These are phyloP conservation scores for Iberis amara DNA, from an alignment of 441 rosid species.

Conservation along the genomic window DNA sequence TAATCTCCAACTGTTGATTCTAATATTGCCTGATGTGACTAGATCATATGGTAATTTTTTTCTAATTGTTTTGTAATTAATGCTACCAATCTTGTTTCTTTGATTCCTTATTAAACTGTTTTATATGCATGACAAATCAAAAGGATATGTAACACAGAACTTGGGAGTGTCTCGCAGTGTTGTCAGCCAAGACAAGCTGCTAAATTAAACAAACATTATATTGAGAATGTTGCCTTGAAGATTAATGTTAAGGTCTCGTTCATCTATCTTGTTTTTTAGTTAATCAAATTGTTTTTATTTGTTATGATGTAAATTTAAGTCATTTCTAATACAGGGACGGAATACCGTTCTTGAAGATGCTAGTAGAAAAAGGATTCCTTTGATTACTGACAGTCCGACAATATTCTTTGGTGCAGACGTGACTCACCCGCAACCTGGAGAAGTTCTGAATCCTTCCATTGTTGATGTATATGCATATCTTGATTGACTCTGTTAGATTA, in stretches of 20 bases:
- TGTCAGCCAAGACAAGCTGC: conserved; percentile 45
- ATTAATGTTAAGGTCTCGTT: conserved; percentile 61
- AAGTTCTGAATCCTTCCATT: conserved; percentile 60
- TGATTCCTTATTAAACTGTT: background rate
- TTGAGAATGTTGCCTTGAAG: conserved; percentile 56
- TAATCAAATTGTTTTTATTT: no score
- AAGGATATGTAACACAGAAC: conserved; percentile 55
- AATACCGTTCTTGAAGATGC: conserved; percentile 56
- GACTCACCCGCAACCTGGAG: conserved; percentile 68
- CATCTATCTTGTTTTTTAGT: background rate
- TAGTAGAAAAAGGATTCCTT: conserved; percentile 38
- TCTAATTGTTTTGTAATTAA: background rate
- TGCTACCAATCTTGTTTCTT: background rate
- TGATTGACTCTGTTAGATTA: no score
- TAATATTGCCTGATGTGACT: conserved; percentile 58
- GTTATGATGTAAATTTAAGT: background rate
- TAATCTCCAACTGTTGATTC: conserved; percentile 47
- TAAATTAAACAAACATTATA: conserved; percentile 39
- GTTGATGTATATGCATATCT: conserved; percentile 45
- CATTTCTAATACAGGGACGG: conserved; percentile 54
- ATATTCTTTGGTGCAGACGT: conserved; percentile 76
- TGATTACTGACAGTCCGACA: conserved; percentile 43
- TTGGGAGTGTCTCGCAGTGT: conserved; percentile 71
- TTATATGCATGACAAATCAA: conserved; percentile 37
- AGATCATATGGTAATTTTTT: conserved; percentile 71